Evolutionary conservation across 345 rosid genomes (phyloP).

Genomic region (Heritiera littoralis): DNA sequence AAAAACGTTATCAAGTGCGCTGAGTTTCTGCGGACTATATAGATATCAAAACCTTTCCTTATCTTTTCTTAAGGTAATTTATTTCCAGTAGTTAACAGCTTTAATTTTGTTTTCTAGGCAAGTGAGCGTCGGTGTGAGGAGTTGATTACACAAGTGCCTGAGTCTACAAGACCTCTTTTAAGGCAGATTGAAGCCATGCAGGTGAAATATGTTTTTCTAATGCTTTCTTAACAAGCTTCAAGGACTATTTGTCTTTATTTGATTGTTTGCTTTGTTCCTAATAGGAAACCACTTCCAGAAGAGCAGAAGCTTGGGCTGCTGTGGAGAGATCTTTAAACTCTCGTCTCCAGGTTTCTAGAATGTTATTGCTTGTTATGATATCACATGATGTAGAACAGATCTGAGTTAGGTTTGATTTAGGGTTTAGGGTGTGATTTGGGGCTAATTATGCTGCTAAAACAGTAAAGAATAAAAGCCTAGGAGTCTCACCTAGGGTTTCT

Average conservation of each 20-base stretch:
- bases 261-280: slow-evolving; percentile 27
- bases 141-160: slow-evolving; percentile 95
- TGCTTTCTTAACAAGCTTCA: slow-evolving; percentile 1
- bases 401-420: no score
- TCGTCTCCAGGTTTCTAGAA: slow-evolving; percentile 75
- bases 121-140: slow-evolving; percentile 99
- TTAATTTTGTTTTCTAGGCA: slow-evolving; percentile 48
- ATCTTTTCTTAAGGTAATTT: neutral
- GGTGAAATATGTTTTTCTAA: slow-evolving; percentile 44
- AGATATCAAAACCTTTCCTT: neutral
- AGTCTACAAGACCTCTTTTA: slow-evolving; percentile 95
- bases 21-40: slow-evolving; percentile 14
- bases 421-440: no score
- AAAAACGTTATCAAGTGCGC: slow-evolving; percentile 87
- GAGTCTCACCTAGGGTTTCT: no score
- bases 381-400: neutral
- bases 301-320: slow-evolving; percentile 96
- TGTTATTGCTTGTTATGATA: slow-evolving; percentile 21
- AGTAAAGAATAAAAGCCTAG: no score
- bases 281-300: slow-evolving; percentile 89
- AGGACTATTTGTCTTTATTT: slow-evolving; percentile 5
- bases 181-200: slow-evolving; percentile 99
- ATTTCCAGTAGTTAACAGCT: slow-evolving; percentile 19
- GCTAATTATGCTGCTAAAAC: no score
- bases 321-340: slow-evolving; percentile 91